These are phyloP conservation scores for Glycine latifolia DNA, from an alignment of 306 rosid species.

Conservation along the genomic window DNA sequence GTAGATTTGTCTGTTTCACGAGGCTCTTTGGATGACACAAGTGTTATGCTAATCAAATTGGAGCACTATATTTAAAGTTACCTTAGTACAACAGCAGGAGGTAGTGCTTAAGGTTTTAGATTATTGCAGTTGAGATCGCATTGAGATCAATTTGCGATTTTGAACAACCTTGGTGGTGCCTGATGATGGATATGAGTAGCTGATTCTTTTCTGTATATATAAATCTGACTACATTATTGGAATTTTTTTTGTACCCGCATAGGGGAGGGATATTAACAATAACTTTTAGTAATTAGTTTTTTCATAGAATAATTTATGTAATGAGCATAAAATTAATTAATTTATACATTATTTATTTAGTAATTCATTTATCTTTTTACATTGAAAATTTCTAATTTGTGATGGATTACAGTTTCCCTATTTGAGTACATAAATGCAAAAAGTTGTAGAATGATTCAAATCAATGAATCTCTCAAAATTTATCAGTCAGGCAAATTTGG, in stretches of 20 bases:
- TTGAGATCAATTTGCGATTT: neutral
- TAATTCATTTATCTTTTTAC: constrained; percentile 32
- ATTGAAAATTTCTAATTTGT: constrained; percentile 11
- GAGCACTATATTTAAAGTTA: constrained; percentile 59
- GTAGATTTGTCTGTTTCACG: constrained; percentile 75
- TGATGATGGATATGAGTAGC: constrained; percentile 47
- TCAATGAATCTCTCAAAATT: constrained; percentile 5
- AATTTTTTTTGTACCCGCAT: constrained; percentile 33
- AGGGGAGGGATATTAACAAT: constrained; percentile 41
- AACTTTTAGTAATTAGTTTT: constrained; percentile 7
- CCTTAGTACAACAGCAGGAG: constrained; percentile 28
- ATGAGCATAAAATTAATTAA: constrained; percentile 31
- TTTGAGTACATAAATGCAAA: neutral
- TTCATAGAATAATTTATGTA: constrained; percentile 39
- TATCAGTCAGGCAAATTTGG: neutral
- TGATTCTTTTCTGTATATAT: constrained; percentile 57
- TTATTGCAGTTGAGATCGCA: neutral
- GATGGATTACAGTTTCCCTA: neutral
- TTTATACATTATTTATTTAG: constrained; percentile 26
- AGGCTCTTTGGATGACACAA: constrained; percentile 84
- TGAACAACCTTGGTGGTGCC: too few species aligned
- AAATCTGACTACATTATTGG: constrained; percentile 40
- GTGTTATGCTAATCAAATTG: constrained; percentile 80
- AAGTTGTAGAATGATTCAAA: neutral
- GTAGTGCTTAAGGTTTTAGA: neutral